phyloP scores from a whole-genome alignment of 805 yeast species.

The Lipomyces chichibuensis region DNA sequence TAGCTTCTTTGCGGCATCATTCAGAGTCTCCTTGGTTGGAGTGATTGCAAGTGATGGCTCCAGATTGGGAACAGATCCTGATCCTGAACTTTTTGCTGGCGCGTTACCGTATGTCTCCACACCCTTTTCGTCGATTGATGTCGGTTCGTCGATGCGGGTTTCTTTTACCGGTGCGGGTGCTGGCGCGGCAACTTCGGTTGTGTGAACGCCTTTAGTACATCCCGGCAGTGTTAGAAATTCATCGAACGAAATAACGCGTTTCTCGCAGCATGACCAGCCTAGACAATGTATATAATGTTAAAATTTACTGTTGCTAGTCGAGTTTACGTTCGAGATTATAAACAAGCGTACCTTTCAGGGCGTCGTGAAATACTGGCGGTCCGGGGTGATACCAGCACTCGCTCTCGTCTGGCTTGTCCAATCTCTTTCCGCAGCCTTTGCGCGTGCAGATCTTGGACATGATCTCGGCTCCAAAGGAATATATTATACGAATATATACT shows the following conservation, averaged over 20 bases:
- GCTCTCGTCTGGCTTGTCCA: slow-evolving; percentile 26
- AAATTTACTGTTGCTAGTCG: background rate
- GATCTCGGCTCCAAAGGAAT: slow-evolving; percentile 11
- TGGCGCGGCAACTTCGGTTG: slow-evolving; percentile 33
- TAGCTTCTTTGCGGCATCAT: slow-evolving; percentile 19
- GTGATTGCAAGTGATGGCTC: slow-evolving; percentile 13
- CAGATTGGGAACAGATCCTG: background rate
- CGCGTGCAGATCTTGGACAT: slow-evolving; percentile 32
- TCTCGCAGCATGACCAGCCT: slow-evolving; percentile 40
- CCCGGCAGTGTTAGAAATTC: slow-evolving; percentile 38
- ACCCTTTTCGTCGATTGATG: slow-evolving; percentile 30
- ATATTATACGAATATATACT: background rate
- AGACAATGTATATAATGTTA: background rate
- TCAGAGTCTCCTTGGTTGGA: slow-evolving; percentile 23
- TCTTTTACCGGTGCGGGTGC: slow-evolving; percentile 7
- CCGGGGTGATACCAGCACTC: slow-evolving; percentile 38
- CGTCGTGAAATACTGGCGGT: slow-evolving; percentile 39
- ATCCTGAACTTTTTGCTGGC: slow-evolving; percentile 5
- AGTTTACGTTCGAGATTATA: background rate
- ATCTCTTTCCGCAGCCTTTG: slow-evolving; percentile 31
- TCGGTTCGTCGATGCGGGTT: slow-evolving; percentile 13
- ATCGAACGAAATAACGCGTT: slow-evolving; percentile 38
- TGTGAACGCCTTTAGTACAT: slow-evolving; percentile 36
- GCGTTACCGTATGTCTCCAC: slow-evolving; percentile 30
- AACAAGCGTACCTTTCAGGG: slow-evolving; percentile 33